Evolutionary conservation across 345 rosid genomes (phyloP).

Genomic region (Arabis hirsuta): DNA sequence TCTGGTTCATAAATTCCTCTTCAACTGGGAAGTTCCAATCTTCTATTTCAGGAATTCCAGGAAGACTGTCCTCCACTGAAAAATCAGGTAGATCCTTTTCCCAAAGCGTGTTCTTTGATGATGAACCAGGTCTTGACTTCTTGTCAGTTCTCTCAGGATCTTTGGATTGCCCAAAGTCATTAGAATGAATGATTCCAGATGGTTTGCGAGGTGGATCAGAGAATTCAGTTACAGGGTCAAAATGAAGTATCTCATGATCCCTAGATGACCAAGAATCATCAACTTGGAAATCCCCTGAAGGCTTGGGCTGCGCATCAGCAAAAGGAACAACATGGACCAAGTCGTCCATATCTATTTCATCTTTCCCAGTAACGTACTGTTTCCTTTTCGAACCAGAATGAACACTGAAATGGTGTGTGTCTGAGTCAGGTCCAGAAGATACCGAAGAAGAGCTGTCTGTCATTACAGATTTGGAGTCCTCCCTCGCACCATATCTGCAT

Average conservation of each 20-base stretch:
- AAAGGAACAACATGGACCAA: conserved; percentile 48
- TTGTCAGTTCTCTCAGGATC: conserved; percentile 48
- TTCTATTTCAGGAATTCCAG: conserved; percentile 35
- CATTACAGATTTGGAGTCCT: conserved; percentile 90
- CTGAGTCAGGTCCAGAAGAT: conserved; percentile 77
- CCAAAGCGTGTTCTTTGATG: conserved; percentile 48
- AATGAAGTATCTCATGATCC: conserved; percentile 50
- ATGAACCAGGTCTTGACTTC: conserved; percentile 43
- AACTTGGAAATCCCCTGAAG: conserved; percentile 45
- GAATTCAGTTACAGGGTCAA: conserved; percentile 50
- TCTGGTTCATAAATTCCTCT: conserved; percentile 44
- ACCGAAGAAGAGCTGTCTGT: conserved; percentile 90
- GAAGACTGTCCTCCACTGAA: conserved; percentile 37
- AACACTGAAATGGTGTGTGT: conserved; percentile 48
- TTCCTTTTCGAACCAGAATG: conserved; percentile 53
- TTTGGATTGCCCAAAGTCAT: conserved; percentile 47
- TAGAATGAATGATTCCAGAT: conserved; percentile 39
- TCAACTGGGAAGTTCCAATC: conserved; percentile 40
- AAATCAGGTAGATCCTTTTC: conserved; percentile 46
- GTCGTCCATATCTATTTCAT: conserved; percentile 48
- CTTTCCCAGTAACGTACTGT: conserved; percentile 43
- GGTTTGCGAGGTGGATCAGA: conserved; percentile 41
- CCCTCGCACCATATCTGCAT: conserved; percentile 81
- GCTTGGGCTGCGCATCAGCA: conserved; percentile 42
- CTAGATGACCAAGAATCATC: conserved; percentile 49